Conservation (phyloP, 345 rosid species). For the Moricandia moricandioides region DNA sequence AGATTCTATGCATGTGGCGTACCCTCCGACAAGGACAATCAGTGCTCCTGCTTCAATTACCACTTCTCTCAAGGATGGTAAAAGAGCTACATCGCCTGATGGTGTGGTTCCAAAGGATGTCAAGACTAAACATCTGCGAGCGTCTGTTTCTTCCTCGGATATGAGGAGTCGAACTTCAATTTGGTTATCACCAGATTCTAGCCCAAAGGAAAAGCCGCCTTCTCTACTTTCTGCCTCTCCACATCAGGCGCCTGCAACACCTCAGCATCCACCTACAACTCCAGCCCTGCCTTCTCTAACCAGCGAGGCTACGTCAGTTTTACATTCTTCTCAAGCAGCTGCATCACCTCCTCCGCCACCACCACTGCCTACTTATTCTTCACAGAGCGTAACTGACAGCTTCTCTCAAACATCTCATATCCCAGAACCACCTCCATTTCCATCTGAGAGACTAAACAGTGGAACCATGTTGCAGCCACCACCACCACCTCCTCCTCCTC, state of each 20-base stretch:
- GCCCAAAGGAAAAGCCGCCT: conserved; percentile 31
- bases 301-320: conserved; percentile 30
- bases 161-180: conserved; percentile 41
- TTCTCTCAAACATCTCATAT: conserved; percentile 17
- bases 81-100: conserved; percentile 39
- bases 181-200: conserved; percentile 35
- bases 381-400: conserved; percentile 3
- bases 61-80: conserved; percentile 54
- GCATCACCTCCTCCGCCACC: conserved; percentile 39
- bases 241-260: conserved; percentile 29
- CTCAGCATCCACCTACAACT: conserved; percentile 28
- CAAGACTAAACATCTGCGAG: conserved; percentile 35
- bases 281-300: conserved; percentile 36
- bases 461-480: conserved; percentile 22
- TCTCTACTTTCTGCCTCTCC: conserved; percentile 32
- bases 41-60: conserved; percentile 81
- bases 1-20: conserved; percentile 75
- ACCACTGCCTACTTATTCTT: conserved; percentile 21
- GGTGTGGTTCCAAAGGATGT: conserved; percentile 43
- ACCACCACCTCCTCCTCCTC: conserved; percentile 20
- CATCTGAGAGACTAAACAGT: conserved; percentile 18
- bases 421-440: conserved; percentile 25
- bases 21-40: conserved; percentile 73
- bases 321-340: conserved; percentile 18
- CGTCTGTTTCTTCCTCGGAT: conserved; percentile 39